Base-by-base conservation (phyloP, 495 filamentous ascomycete species). In the Xylaria venustula region DNA sequence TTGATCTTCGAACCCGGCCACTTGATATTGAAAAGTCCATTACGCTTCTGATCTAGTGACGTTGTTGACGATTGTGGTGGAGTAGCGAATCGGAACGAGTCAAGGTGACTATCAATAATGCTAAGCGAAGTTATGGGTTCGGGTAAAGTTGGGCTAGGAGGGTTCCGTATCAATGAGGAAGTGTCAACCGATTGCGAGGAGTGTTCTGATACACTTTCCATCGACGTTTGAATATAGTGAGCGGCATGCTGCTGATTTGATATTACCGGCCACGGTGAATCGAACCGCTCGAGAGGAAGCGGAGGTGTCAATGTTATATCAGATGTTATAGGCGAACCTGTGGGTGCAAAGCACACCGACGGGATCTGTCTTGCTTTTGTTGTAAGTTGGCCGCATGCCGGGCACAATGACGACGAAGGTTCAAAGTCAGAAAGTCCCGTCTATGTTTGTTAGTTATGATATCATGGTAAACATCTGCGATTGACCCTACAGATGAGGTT, bases 301-400 rank as follows among this genome's bases (percentile, higher is more conserved):
- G 48, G 48, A 30, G 48, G 23, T 20, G 48, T 36, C 3, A 28
- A 15, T 32, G 14, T 51, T 11, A 17, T 50, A 28, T 51, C 26
- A 36, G 48, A 30, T 19, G 11, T 20, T 22, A 19, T 51, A 11
- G 26, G 32, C 26, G 23, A 8, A 15, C 37, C 23, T 12, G 19
- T 26, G 46, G 44, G 20, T 20, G 28, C 15, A 36, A 50, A 59
- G 19, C 45, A 59, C 1, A 26, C 28, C 3, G 45, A 23, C 12
- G 46, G 56, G 1, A 59, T 59, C 45, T 59, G 56, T 19, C 32
- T 45, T 34, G 56, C 34, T 40, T n/a, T 50, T 17, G 26, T 41
- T 19, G 40, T 49, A 5, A 49, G 20, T 47, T 59, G 56, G 8
- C 20, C 30, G 42, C 46, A 59, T 23, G 28, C 17, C 4, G 56